phyloP scores from a whole-genome alignment of 1,284 basidiomycete genomes.

The Trichosporon sp. region DNA sequence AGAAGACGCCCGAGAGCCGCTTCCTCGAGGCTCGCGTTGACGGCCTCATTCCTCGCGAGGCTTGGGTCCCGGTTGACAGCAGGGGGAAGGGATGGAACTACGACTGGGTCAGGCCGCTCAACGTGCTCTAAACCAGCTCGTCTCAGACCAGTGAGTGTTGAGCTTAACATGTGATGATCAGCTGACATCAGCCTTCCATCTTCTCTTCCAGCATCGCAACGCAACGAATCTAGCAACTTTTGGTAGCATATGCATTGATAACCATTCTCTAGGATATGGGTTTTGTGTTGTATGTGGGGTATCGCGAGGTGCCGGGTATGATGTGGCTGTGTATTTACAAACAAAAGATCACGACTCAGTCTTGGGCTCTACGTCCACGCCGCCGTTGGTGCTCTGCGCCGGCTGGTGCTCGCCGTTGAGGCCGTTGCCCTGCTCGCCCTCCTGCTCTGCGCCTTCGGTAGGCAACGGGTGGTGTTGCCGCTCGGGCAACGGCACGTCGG shows the following conservation, averaged over 20 bases:
- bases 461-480: slow-evolving; percentile 41
- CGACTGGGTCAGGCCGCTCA: slow-evolving; percentile 48
- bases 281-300: background rate
- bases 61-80: slow-evolving; percentile 55
- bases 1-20: slow-evolving; percentile 66
- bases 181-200: slow-evolving; percentile 18
- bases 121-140: slow-evolving; percentile 21
- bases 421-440: slow-evolving; percentile 8
- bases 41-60: slow-evolving; percentile 72
- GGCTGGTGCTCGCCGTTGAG: background rate
- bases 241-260: slow-evolving; percentile 25
- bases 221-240: slow-evolving; percentile 21
- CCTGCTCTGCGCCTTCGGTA: slow-evolving; percentile 14
- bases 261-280: background rate
- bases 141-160: background rate
- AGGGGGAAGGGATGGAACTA: slow-evolving; percentile 55
- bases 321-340: background rate
- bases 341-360: background rate
- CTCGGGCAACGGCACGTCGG: slow-evolving; percentile 44
- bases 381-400: background rate
- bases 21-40: slow-evolving; percentile 74
- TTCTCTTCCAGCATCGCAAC: background rate
- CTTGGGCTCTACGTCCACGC: slow-evolving; percentile 17
- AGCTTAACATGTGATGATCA: background rate
- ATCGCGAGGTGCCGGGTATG: slow-evolving; percentile 1